Percentiles rank a stretch among this genome's conserved stretches.
Conservation (phyloP, 305 asterid species). For the Fraxinus floribunda region DNA sequence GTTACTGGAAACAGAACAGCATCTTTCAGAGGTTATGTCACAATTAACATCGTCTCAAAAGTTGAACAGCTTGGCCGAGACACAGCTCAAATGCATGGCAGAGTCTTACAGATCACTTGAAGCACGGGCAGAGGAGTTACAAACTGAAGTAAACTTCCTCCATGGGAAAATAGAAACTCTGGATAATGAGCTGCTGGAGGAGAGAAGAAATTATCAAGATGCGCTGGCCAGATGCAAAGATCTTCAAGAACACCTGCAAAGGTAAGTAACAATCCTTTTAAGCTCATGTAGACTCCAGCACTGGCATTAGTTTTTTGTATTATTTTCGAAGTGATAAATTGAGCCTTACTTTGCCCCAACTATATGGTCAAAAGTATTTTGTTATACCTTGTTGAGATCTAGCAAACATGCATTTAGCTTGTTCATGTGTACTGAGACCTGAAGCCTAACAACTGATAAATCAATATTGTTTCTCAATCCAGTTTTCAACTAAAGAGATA, state of each 20-base stretch:
- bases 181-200: conserved; percentile 72
- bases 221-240: conserved; percentile 61
- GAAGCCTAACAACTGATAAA: background rate
- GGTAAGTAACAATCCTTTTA: conserved; percentile 40
- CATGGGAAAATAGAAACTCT: conserved; percentile 54
- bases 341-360: background rate
- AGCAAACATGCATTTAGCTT: background rate
- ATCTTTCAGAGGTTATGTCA: conserved; percentile 71
- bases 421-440: conserved; percentile 17
- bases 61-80: conserved; percentile 83
- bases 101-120: conserved; percentile 90
- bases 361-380: background rate
- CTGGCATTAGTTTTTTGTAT: conserved; percentile 15
- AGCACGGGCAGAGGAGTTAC: conserved; percentile 68
- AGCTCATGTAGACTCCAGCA: background rate
- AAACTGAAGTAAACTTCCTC: conserved; percentile 63
- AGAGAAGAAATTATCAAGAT: conserved; percentile 58
- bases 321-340: background rate
- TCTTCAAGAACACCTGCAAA: conserved; percentile 69
- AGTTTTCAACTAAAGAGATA: background rate
- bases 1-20: conserved; percentile 65
- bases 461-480: background rate
- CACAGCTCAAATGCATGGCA: conserved; percentile 98
- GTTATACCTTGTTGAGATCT: conserved; percentile 9
- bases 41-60: conserved; percentile 72